Evolutionary conservation across 768 basidiomycete species (phyloP).

Genomic region (Vararia minispora): DNA sequence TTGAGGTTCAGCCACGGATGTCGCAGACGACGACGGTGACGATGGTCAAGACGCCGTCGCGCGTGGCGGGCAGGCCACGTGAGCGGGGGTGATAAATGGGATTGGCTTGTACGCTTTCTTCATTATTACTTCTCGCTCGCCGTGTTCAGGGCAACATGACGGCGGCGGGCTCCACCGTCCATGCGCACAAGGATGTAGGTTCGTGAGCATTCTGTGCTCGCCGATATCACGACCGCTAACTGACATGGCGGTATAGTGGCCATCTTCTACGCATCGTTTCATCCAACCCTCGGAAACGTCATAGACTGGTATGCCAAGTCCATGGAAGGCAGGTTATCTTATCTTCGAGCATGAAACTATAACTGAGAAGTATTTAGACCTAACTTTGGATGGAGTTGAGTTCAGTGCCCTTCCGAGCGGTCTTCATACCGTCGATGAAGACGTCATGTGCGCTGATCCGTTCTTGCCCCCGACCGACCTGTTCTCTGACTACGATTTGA

Average conservation of each 20-base stretch:
- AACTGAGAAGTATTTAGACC: conserved; percentile 27
- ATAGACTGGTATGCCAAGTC: conserved; percentile 73
- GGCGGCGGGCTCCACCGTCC: conserved; percentile 1
- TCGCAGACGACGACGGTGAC: neutral
- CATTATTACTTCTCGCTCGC: too few relatives aligned
- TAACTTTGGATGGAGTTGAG: conserved; percentile 61
- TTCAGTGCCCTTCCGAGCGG: conserved; percentile 78
- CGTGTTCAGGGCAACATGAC: neutral
- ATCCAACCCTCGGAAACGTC: conserved; percentile 70
- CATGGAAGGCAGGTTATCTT: conserved; percentile 40
- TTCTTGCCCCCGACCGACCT: neutral
- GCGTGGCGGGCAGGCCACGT: too few relatives aligned
- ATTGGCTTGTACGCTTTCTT: too few relatives aligned
- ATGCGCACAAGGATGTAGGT: conserved; percentile 6
- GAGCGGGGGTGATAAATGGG: too few relatives aligned
- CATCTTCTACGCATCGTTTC: conserved; percentile 78
- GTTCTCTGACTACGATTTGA: conserved; percentile 2
- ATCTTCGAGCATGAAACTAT: neutral
- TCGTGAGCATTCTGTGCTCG: neutral
- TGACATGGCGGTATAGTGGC: conserved; percentile 39
- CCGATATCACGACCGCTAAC: neutral
- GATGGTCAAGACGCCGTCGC: too few relatives aligned
- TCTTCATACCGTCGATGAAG: conserved; percentile 66
- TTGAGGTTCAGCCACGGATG: conserved; percentile 1
- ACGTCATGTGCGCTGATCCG: conserved; percentile 74